Conservation (phyloP, 1,284 basidiomycete genomes). For the Cutaneotrichosporon spelunceum region DNA sequence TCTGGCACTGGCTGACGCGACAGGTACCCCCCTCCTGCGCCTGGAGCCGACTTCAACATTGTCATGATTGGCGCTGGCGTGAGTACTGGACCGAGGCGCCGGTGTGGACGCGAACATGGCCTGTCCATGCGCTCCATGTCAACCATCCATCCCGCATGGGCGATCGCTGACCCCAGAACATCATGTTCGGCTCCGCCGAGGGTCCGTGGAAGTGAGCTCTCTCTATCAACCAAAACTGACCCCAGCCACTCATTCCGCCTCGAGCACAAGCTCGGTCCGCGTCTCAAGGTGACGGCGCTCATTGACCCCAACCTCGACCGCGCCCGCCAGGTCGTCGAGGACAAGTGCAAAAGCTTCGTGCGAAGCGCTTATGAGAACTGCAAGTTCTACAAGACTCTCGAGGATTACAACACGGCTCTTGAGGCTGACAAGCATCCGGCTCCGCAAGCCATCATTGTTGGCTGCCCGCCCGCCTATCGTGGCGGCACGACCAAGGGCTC, state of each 20-base stretch:
- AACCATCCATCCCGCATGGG: no score
- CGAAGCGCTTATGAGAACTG: conserved; percentile 92
- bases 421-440: conserved; percentile 49
- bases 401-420: conserved; percentile 75
- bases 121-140: no score
- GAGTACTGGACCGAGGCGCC: no score
- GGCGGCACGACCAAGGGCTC: conserved; percentile 75
- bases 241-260: conserved; percentile 79
- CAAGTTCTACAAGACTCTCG: conserved; percentile 78
- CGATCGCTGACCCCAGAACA: conserved; percentile 56
- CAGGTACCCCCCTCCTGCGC: conserved; percentile 30
- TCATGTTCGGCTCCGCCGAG: conserved; percentile 87
- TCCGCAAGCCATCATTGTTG: conserved; percentile 78
- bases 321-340: conserved; percentile 72
- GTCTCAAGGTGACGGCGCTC: conserved; percentile 91
- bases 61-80: conserved; percentile 83
- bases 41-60: conserved; percentile 72
- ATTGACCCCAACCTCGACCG: conserved; percentile 87
- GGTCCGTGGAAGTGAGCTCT: conserved; percentile 54
- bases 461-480: conserved; percentile 89
- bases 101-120: no score
- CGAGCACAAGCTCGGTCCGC: conserved; percentile 90
- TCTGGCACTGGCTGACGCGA: not conserved
- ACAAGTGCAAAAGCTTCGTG: conserved; percentile 93
- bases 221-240: no score